These are phyloP conservation scores for Croton laevigatus DNA, from an alignment of 441 rosid genomes.

Conservation along the genomic window DNA sequence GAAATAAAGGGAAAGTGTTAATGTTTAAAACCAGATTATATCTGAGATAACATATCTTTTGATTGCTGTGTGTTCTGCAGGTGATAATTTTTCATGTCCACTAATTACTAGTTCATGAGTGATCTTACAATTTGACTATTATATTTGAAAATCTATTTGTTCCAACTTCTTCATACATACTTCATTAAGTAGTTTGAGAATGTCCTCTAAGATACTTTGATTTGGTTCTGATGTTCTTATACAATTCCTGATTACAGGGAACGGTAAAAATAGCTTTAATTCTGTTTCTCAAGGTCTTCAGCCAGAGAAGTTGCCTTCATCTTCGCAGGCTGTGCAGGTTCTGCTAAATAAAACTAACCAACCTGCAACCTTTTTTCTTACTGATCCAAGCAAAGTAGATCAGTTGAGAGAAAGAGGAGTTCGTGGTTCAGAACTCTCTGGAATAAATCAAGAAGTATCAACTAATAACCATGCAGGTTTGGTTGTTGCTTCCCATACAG, in stretches of 20 bases:
- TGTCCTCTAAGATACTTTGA: slow-evolving; percentile 7
- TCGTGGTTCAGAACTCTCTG: slow-evolving; percentile 42
- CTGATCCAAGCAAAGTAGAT: slow-evolving; percentile 46
- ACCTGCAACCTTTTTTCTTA: slow-evolving; percentile 33
- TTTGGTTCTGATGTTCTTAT: slow-evolving; percentile 29
- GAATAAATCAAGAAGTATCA: slow-evolving; percentile 44
- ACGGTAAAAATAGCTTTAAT: slow-evolving; percentile 33
- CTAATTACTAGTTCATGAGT: slow-evolving; percentile 4
- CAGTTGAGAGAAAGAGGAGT: slow-evolving; percentile 47
- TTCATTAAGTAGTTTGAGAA: neutral
- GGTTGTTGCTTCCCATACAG: slow-evolving; percentile 44
- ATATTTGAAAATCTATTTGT: neutral
- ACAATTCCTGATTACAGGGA: slow-evolving; percentile 39
- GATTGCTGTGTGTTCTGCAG: neutral
- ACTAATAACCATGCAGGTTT: slow-evolving; percentile 39
- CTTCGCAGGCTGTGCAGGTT: slow-evolving; percentile 47
- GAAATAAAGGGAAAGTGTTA: slow-evolving; percentile 7
- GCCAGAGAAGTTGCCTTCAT: slow-evolving; percentile 32
- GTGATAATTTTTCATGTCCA: neutral
- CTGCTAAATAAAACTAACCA: slow-evolving; percentile 41
- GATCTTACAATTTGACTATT: neutral
- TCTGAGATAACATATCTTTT: neutral
- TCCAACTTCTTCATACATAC: neutral
- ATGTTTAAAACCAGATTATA: neutral
- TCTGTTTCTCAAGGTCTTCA: slow-evolving; percentile 42